Conservation (phyloP, 2,329 filamentous ascomycete genomes). For the Colletotrichum chrysophilum region DNA sequence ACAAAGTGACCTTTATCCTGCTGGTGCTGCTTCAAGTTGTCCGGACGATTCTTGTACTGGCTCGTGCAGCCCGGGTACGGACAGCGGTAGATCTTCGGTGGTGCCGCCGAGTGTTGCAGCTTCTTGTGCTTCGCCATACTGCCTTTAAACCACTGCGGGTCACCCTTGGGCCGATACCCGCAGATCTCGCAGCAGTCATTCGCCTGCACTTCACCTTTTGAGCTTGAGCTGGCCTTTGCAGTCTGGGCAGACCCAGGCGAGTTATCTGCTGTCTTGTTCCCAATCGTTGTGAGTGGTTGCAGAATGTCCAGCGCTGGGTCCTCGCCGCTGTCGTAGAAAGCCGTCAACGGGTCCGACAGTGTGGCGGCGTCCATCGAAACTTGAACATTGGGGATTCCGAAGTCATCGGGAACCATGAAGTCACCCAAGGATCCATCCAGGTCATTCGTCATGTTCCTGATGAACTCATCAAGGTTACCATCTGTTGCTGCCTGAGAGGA, state of each 20-base stretch:
- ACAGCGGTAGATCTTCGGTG: slow-evolving; percentile 57
- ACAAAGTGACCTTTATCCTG: slow-evolving; percentile 61
- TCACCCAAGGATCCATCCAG: background rate
- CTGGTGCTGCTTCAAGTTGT: slow-evolving; percentile 62
- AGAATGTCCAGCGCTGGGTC: background rate
- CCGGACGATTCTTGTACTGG: slow-evolving; percentile 59
- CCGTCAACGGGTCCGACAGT: background rate
- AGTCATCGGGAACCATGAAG: background rate
- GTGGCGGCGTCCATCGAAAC: background rate
- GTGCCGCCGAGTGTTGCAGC: slow-evolving; percentile 54
- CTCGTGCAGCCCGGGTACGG: slow-evolving; percentile 58
- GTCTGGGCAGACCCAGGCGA: background rate
- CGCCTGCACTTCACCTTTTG: slow-evolving; percentile 48
- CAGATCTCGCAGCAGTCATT: slow-evolving; percentile 55
- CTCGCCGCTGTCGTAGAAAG: background rate
- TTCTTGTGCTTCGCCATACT: slow-evolving; percentile 65
- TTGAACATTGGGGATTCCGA: background rate
- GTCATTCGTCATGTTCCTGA: slow-evolving; percentile 10
- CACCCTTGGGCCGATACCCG: slow-evolving; percentile 59
- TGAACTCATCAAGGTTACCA: slow-evolving; percentile 16
- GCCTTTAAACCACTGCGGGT: slow-evolving; percentile 63
- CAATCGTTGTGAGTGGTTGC: background rate
- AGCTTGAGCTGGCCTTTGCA: slow-evolving; percentile 1
- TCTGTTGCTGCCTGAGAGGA: background rate
- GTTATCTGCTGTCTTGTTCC: background rate